phyloP scores from a whole-genome alignment of 768 basidiomycete genomes.

The Naganishia friedmannii region DNA sequence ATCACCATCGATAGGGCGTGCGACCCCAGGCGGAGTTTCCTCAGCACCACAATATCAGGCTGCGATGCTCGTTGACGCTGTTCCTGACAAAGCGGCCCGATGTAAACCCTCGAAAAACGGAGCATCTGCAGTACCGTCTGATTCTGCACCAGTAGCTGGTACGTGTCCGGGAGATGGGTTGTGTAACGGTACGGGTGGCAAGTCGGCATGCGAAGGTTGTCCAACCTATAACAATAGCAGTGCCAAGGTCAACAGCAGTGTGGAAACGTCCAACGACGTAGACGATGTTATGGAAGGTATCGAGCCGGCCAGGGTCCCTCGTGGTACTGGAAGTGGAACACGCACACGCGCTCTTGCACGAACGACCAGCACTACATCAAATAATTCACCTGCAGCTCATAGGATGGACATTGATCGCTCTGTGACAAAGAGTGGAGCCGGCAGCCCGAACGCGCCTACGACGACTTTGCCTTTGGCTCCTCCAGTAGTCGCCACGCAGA shows the following conservation, averaged over 20 bases:
- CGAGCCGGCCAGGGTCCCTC: slow-evolving; percentile 35
- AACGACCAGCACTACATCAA: neutral
- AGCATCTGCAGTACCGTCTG: neutral
- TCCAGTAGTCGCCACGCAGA: slow-evolving; percentile 38
- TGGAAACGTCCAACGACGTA: slow-evolving; percentile 45
- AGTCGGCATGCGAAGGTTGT: slow-evolving; percentile 87
- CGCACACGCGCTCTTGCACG: neutral
- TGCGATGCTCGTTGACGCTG: neutral
- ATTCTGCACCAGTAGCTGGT: slow-evolving; percentile 40
- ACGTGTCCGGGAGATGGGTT: slow-evolving; percentile 98
- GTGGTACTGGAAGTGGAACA: slow-evolving; percentile 41
- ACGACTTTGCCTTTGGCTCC: slow-evolving; percentile 38
- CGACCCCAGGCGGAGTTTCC: neutral
- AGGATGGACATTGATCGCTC: slow-evolving; percentile 1
- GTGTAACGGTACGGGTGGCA: slow-evolving; percentile 95
- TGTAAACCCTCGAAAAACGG: neutral
- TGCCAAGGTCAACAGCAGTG: slow-evolving; percentile 41
- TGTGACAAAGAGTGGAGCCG: slow-evolving; percentile 11
- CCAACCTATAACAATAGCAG: slow-evolving; percentile 89
- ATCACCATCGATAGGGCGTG: neutral
- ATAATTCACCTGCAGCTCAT: slow-evolving; percentile 9
- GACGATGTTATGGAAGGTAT: slow-evolving; percentile 50
- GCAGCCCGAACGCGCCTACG: slow-evolving; percentile 37
- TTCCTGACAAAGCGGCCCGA: neutral
- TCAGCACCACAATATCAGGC: neutral